Evolutionary conservation across 306 rosid species (phyloP), one percentile per base, ranked within the genome.

Genomic region (Quercus dentata): DNA sequence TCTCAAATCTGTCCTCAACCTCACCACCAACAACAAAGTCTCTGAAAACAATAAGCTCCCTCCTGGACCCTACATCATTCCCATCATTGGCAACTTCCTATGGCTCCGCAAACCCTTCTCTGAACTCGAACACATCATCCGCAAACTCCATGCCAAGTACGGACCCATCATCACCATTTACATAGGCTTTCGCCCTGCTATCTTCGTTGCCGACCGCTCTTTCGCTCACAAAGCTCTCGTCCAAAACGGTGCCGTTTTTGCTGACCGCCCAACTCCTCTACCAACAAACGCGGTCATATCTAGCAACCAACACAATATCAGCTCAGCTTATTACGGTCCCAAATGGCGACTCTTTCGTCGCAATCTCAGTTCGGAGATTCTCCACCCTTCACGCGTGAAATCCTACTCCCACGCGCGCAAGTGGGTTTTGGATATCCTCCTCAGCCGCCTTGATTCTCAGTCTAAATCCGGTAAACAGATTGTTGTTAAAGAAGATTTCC

Each of bases 381-480:
- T 70, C 55, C 74, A 70, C 31, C 57, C 20, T 20, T 21, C 74
- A 18, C 74, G 74, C 10, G 74, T 70, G 56, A 70, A 70, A 21
- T 70, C 74, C 10, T 70, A 41, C 57, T 20, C 57, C 3, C 33
- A 18, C n/a, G 57, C 74, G 12, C 74, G 57, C 33, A 70, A 70
- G 57, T 70, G 74, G 74, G 74, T 70, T 25, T 70, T 46, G 35
- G 74, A 46, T 18, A 14, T 46, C 31, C 74, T 70, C 6, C 30
- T 70, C 20, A 70, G 1, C 57, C 56, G 35, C 31, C 74, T 70
- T 23, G 9, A 3, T 20, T 41, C 35, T 23, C 31, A 44, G 13
- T 70, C 74, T 18, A 14, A 70, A 21, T 21, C 31, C 33, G 57
- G 74, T 4, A 5, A 70, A 9, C 74, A 55, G 2, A 4, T 70